phyloP scores from a whole-genome alignment of 208 protist species.

The Leishmania arabica region DNA sequence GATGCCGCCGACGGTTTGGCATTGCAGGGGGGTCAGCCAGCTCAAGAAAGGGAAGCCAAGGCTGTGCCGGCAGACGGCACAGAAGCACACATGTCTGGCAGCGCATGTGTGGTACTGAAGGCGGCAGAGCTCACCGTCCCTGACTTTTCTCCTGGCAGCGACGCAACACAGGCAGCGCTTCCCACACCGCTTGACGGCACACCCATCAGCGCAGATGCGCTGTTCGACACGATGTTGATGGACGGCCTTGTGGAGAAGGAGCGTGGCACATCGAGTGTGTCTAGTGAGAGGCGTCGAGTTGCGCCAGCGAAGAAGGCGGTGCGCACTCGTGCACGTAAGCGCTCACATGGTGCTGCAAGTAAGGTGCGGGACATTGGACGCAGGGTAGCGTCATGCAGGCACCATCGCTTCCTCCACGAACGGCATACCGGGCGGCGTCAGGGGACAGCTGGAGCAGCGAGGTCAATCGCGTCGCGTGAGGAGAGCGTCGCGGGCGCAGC shows the following conservation, averaged over 20 bases:
- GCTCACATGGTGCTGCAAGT: background rate
- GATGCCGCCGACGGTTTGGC: background rate
- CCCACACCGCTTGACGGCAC: background rate
- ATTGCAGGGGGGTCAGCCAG: background rate
- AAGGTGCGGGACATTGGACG: background rate
- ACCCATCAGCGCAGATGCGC: constrained; percentile 9
- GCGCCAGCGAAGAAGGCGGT: background rate
- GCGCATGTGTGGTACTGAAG: background rate
- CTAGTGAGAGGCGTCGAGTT: background rate
- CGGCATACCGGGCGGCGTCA: background rate
- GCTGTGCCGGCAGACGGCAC: background rate
- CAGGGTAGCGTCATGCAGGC: background rate
- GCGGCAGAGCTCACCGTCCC: background rate
- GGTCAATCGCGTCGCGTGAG: background rate
- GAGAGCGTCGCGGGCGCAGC: background rate
- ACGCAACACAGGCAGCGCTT: background rate
- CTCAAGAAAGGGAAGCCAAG: background rate
- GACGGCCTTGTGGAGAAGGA: constrained; percentile 6
- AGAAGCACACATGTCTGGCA: background rate
- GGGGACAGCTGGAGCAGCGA: background rate
- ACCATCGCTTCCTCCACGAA: background rate
- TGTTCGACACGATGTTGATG: constrained; percentile 30
- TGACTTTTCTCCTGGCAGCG: background rate
- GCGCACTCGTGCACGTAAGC: background rate
- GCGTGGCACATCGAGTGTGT: background rate